phyloP scores from a whole-genome alignment of 495 filamentous ascomycete species.

The Lepraria neglecta region DNA sequence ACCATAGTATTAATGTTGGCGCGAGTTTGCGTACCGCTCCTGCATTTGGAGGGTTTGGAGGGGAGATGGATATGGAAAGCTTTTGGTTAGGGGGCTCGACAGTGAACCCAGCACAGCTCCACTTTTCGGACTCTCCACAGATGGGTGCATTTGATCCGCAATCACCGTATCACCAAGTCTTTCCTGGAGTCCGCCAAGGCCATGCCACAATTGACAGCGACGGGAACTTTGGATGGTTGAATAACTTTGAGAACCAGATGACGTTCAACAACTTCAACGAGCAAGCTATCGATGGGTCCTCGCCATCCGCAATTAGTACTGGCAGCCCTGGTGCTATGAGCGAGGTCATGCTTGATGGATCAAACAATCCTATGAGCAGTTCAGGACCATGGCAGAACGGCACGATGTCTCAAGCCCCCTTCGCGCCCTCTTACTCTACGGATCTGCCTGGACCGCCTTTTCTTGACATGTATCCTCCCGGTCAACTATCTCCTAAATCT shows the following conservation, averaged over 20 bases:
- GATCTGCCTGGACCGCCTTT: slow-evolving; percentile 51
- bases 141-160: slow-evolving; percentile 62
- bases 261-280: slow-evolving; percentile 62
- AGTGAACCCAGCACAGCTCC: slow-evolving; percentile 92
- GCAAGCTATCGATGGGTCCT: slow-evolving; percentile 82
- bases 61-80: slow-evolving; percentile 69
- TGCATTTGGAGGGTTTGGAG: slow-evolving; percentile 59
- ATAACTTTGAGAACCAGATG: slow-evolving; percentile 70
- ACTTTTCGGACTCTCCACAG: slow-evolving; percentile 79
- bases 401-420: slow-evolving; percentile 54
- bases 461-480: slow-evolving; percentile 53
- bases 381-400: slow-evolving; percentile 61
- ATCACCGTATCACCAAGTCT: slow-evolving; percentile 65
- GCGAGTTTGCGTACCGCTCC: slow-evolving; percentile 74
- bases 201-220: slow-evolving; percentile 63
- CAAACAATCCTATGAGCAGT: slow-evolving; percentile 47
- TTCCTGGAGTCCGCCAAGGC: slow-evolving; percentile 49
- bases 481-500: slow-evolving; percentile 57
- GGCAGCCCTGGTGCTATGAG: slow-evolving; percentile 87
- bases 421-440: slow-evolving; percentile 58
- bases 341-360: slow-evolving; percentile 84
- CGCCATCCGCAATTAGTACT: slow-evolving; percentile 89
- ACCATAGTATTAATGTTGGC: slow-evolving; percentile 55
- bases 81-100: slow-evolving; percentile 68
- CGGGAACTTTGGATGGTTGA: slow-evolving; percentile 77